Percentiles rank a stretch among this genome's conserved stretches.
phyloP scores from a whole-genome alignment of 2,329 filamentous ascomycete species.

The Colletotrichum orchidophilum region DNA sequence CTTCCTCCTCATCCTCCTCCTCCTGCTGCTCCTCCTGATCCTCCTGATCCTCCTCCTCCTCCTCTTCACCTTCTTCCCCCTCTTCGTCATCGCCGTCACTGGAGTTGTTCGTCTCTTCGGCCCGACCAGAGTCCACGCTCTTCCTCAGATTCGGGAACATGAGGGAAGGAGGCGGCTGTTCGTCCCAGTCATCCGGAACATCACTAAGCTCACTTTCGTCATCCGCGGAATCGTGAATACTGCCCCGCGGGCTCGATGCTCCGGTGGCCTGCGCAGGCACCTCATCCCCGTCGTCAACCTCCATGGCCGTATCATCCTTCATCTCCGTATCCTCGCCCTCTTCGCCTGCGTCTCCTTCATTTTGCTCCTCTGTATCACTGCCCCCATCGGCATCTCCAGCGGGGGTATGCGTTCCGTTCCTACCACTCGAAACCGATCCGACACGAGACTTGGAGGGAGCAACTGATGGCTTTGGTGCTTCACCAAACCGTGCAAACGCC shows the following conservation, averaged over 20 bases:
- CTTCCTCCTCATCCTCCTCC: constrained; percentile 29
- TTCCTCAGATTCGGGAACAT: constrained; percentile 61
- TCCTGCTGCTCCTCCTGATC: constrained; percentile 19
- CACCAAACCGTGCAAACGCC: constrained; percentile 60
- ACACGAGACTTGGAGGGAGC: constrained; percentile 55
- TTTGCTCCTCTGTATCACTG: constrained; percentile 51
- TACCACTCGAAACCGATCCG: constrained; percentile 62
- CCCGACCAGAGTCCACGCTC: constrained; percentile 42
- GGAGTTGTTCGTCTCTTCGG: constrained; percentile 30
- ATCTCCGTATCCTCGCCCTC: constrained; percentile 31
- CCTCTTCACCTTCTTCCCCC: constrained; percentile 28
- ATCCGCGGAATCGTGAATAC: constrained; percentile 71
- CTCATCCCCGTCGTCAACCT: constrained; percentile 36
- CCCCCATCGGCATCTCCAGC: constrained; percentile 43
- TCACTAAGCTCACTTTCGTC: constrained; percentile 77
- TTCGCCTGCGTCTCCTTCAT: constrained; percentile 48
- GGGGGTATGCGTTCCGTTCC: constrained; percentile 53
- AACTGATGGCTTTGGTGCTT: constrained; percentile 54
- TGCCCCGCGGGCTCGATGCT: constrained; percentile 64
- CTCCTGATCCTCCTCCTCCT: constrained; percentile 31
- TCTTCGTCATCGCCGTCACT: constrained; percentile 40
- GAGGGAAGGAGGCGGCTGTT: constrained; percentile 62
- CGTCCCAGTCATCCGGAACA: constrained; percentile 66
- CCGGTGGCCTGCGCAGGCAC: constrained; percentile 37
- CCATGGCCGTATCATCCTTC: constrained; percentile 38